Evolutionary conservation across 2,329 filamentous ascomycete genomes (phyloP).

Genomic region (Cordyceps javanica): DNA sequence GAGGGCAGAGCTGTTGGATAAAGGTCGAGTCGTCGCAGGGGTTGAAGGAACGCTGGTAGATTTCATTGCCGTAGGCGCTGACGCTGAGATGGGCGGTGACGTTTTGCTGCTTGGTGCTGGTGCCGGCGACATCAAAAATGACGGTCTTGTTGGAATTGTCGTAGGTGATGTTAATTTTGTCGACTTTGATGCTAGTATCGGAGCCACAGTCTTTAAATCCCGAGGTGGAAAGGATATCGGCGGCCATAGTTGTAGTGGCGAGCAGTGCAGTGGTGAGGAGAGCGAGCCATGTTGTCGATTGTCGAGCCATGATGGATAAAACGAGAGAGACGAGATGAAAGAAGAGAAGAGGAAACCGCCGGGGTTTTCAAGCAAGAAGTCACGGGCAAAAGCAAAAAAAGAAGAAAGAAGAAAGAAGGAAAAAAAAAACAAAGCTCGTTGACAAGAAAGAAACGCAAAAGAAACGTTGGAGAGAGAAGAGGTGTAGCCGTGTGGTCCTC

Average conservation of each 20-base stretch:
- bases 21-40: slow-evolving; percentile 66
- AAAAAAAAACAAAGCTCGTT: not conserved
- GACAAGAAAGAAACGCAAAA: slow-evolving; percentile 6
- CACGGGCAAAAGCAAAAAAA: not conserved
- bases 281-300: slow-evolving; percentile 24
- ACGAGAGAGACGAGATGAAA: slow-evolving; percentile 1
- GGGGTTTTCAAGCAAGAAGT: slow-evolving; percentile 10
- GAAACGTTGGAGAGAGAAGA: slow-evolving; percentile 3
- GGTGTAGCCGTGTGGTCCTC: not conserved
- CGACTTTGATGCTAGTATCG: slow-evolving; percentile 55
- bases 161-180: slow-evolving; percentile 72
- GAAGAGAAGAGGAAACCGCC: slow-evolving; percentile 16
- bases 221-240: slow-evolving; percentile 69
- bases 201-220: slow-evolving; percentile 68
- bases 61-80: slow-evolving; percentile 73
- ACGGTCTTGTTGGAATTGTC: slow-evolving; percentile 67
- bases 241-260: slow-evolving; percentile 48
- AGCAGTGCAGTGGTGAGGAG: slow-evolving; percentile 31
- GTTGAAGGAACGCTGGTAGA: slow-evolving; percentile 77
- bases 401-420: slow-evolving; percentile 1
- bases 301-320: slow-evolving; percentile 26
- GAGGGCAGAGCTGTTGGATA: slow-evolving; percentile 74
- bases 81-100: slow-evolving; percentile 72
- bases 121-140: slow-evolving; percentile 74
- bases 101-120: slow-evolving; percentile 67